phyloP scores from a whole-genome alignment of 441 rosid genomes.

The Gossypium gossypioides region DNA sequence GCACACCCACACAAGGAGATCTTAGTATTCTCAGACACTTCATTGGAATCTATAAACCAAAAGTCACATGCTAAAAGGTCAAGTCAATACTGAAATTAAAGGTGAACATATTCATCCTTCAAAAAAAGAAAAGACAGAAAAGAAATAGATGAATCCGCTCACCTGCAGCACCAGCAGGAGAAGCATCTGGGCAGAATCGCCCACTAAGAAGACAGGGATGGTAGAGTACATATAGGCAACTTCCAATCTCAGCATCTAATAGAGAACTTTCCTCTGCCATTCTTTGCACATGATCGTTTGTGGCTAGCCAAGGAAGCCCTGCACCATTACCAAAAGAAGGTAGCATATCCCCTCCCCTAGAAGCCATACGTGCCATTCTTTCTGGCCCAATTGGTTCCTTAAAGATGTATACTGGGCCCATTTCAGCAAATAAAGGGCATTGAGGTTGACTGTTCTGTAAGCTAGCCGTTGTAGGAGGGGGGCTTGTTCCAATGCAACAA shows the following conservation, averaged over 20 bases:
- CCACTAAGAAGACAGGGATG: conserved; percentile 84
- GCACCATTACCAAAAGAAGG: conserved; percentile 92
- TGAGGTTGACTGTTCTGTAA: conserved; percentile 93
- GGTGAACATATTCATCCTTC: background rate
- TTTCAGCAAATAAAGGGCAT: conserved; percentile 96
- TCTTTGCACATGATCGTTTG: conserved; percentile 50
- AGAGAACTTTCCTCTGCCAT: conserved; percentile 73
- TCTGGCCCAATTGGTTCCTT: conserved; percentile 94
- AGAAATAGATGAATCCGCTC: conserved; percentile 9
- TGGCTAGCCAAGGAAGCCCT: conserved; percentile 93
- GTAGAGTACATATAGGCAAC: conserved; percentile 72
- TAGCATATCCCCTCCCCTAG: conserved; percentile 88
- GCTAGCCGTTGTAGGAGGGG: conserved; percentile 97
- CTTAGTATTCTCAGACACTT: background rate
- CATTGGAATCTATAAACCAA: background rate
- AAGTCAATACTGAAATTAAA: conserved; percentile 1
- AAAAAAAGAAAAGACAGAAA: background rate
- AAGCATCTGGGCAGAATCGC: conserved; percentile 96
- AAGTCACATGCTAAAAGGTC: background rate
- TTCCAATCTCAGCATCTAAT: conserved; percentile 89
- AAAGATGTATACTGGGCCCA: conserved; percentile 95
- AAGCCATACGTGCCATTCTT: conserved; percentile 79
- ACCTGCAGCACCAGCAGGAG: conserved; percentile 92
- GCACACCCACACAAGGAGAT: background rate
- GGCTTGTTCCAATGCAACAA: conserved; percentile 97